Base-by-base conservation (phyloP, 768 basidiomycete species). In the Naganishia kalamii region DNA sequence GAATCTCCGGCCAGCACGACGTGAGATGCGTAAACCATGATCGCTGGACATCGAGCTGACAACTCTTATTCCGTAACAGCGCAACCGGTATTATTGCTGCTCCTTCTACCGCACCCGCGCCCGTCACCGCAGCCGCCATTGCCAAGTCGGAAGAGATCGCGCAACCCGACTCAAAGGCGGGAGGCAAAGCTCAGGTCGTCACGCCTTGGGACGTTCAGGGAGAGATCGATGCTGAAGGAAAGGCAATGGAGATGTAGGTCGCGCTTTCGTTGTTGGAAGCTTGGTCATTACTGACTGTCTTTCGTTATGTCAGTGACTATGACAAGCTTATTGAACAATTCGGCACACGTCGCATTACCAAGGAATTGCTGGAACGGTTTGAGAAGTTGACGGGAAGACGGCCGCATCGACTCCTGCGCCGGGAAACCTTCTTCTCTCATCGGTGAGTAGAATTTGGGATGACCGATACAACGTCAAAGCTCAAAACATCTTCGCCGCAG, bases 191-290 rank as follows among this genome's bases (percentile, higher is more conserved):
- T 19, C 93, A 97, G 77, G 82, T 92, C 60, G 87, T 99, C 48
- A 98, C 96, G 0, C 96, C 96, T 17, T 99, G 96, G 90, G 92
- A 97, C 70, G 96, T 98, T 7, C 88, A 94, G 70, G 96, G 94
- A 59, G 87, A 86, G 30, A 87, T 96, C 11, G 85, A 89, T 5
- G 83, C 80, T 23, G 91, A 96, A 71, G 96, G 96, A 62, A 87
- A 88, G 73, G 66, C 70, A 19, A 54, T 75, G 13, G 78, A 74
- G 87, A 96, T 80, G 86, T 80, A 37, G 66, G 79, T 67, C 8
- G 21, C 48, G 17, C 12, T 49, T 40, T 10, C 21, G 5, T 27
- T n/a, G 2, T n/a, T 27, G 33, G 23, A 19, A 4, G 15, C 2
- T 27, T 23, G n/a, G 21, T 10, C 19, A n/a, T 8, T 47, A 29